phyloP scores from a whole-genome alignment of 2,329 filamentous ascomycete genomes.

The Parastagonospora nodorum region DNA sequence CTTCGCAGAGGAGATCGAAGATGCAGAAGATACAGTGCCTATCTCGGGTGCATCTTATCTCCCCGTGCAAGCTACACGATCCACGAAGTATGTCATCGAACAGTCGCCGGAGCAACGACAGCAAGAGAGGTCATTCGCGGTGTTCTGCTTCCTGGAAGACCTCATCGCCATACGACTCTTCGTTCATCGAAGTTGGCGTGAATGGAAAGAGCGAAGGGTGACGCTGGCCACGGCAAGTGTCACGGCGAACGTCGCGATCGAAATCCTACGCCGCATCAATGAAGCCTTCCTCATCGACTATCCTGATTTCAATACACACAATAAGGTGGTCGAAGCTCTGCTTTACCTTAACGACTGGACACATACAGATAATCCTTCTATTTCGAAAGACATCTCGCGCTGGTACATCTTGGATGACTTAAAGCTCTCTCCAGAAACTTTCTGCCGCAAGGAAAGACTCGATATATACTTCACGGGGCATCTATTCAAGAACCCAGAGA shows the following conservation, averaged over 20 bases:
- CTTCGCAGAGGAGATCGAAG: not conserved
- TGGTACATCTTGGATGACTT: too few relatives aligned
- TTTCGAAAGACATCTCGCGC: too few relatives aligned
- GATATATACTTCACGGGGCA: too few relatives aligned
- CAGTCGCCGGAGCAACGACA: constrained; percentile 5
- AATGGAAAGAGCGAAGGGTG: constrained; percentile 21
- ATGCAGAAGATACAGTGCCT: not conserved
- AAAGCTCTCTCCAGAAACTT: too few relatives aligned
- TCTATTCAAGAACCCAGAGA: too few relatives aligned
- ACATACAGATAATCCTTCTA: too few relatives aligned
- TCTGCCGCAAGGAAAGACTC: too few relatives aligned
- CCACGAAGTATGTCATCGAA: not conserved
- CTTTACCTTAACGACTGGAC: too few relatives aligned
- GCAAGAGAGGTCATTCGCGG: constrained; percentile 7
- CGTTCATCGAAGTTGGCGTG: constrained; percentile 35
- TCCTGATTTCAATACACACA: not conserved
- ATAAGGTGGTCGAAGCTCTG: not conserved
- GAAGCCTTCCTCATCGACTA: not conserved
- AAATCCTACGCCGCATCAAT: not conserved
- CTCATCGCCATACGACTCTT: constrained; percentile 36
- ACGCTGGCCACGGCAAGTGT: not conserved
- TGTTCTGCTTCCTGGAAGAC: constrained; percentile 40
- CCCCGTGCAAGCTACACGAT: not conserved
- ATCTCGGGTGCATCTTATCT: not conserved
- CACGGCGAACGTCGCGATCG: not conserved